A percentile compares a stretch with the other conserved stretches of the same genome.
These are phyloP conservation scores for Suillus subluteus DNA, from an alignment of 768 basidiomycete species.

Conservation along the genomic window DNA sequence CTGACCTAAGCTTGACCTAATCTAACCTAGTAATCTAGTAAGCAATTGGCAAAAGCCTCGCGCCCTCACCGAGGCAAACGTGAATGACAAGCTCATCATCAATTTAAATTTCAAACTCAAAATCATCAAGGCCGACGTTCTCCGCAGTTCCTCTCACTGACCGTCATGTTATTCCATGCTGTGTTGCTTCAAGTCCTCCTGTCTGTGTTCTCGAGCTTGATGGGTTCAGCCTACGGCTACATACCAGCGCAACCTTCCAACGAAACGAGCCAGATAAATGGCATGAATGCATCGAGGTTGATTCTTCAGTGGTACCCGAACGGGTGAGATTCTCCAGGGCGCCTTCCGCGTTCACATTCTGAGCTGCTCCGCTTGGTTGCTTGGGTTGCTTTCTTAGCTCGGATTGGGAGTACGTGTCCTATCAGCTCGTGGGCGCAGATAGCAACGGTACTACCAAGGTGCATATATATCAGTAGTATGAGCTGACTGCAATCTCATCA, in stretches of 20 bases:
- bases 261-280: conserved; percentile 54
- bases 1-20: background rate
- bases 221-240: conserved; percentile 46
- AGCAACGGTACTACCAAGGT: conserved; percentile 62
- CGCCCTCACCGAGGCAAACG: background rate
- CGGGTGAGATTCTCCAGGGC: conserved; percentile 38
- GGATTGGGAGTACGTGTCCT: conserved; percentile 58
- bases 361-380: conserved; percentile 12
- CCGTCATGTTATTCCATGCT: conserved; percentile 21
- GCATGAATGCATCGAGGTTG: conserved; percentile 61
- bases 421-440: conserved; percentile 56
- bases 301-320: conserved; percentile 63
- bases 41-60: background rate
- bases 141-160: conserved; percentile 5
- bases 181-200: conserved; percentile 12
- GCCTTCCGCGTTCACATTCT: conserved; percentile 11
- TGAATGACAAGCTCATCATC: conserved; percentile 16
- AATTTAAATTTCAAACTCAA: conserved; percentile 1
- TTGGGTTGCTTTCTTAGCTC: conserved; percentile 38
- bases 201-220: conserved; percentile 12
- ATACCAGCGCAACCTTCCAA: conserved; percentile 79
- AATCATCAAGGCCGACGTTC: conserved; percentile 14
- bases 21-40: no score
- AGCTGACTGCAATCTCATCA: conserved; percentile 5
- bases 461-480: conserved; percentile 19